A percentile compares a stretch with the other conserved stretches of the same genome.
Conservation (phyloP, 23 red algal genomes). For the Agarophyton chilense region DNA sequence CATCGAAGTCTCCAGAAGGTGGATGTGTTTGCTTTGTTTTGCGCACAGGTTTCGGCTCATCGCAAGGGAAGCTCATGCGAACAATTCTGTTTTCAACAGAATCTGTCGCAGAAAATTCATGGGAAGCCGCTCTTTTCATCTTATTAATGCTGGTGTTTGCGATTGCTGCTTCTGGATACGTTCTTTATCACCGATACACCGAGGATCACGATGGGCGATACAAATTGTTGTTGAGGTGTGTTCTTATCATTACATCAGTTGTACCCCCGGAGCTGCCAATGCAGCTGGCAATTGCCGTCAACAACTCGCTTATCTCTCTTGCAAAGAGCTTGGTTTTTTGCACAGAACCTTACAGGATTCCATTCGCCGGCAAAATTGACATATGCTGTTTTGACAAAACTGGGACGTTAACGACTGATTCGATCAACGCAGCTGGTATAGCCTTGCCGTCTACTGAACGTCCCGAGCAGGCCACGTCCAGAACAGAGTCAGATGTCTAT, state of each 20-base stretch:
- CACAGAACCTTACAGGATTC: slow-evolving; percentile 98
- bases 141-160: slow-evolving; percentile 94
- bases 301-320: slow-evolving; percentile 84
- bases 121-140: slow-evolving; percentile 87
- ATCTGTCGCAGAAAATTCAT: slow-evolving; percentile 83
- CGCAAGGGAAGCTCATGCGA: slow-evolving; percentile 96
- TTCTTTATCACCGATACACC: slow-evolving; percentile 78
- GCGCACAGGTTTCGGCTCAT: slow-evolving; percentile 95
- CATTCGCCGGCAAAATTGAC: slow-evolving; percentile 94
- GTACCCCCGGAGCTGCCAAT: slow-evolving; percentile 96
- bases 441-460: slow-evolving; percentile 16
- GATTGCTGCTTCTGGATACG: slow-evolving; percentile 92
- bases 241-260: slow-evolving; percentile 96
- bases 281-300: slow-evolving; percentile 95
- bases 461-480: background rate
- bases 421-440: slow-evolving; percentile 71
- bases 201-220: slow-evolving; percentile 72
- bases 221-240: slow-evolving; percentile 92
- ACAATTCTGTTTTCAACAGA: slow-evolving; percentile 97
- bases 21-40: slow-evolving; percentile 90
- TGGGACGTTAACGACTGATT: slow-evolving; percentile 92
- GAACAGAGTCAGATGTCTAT: slow-evolving; percentile 14
- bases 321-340: slow-evolving; percentile 91
- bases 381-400: slow-evolving; percentile 99
- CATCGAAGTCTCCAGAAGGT: slow-evolving; percentile 63